Conservation (phyloP, 139 green algal species). For the Ettlia oleoabundans region DNA sequence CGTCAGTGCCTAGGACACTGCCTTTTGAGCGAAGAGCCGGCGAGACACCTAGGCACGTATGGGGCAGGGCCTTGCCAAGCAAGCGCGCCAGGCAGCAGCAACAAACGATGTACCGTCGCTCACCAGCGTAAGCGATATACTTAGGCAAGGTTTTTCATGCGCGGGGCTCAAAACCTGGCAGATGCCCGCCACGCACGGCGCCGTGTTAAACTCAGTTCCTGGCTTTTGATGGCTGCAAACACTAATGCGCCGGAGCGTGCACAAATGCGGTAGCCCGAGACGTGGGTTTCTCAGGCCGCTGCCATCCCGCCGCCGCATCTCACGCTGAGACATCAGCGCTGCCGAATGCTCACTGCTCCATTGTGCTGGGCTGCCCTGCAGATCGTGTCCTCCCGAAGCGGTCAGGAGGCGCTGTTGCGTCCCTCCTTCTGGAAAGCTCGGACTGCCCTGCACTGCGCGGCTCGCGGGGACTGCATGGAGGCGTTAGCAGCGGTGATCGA, state of each 20-base stretch:
- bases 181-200: too few relatives aligned
- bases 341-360: background rate
- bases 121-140: background rate
- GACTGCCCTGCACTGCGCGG: background rate
- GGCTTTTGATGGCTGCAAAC: too few relatives aligned
- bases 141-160: too few relatives aligned
- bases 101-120: background rate
- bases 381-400: background rate
- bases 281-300: too few relatives aligned
- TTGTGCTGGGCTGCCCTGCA: background rate
- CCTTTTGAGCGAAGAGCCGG: background rate
- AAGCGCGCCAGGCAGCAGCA: background rate
- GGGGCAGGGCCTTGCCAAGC: background rate
- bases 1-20: too few relatives aligned
- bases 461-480: background rate
- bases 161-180: too few relatives aligned
- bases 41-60: background rate
- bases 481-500: slow-evolving; percentile 10
- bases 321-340: too few relatives aligned
- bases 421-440: slow-evolving; percentile 5
- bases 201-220: too few relatives aligned
- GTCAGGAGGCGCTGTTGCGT: background rate
- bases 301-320: too few relatives aligned
- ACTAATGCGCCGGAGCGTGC: too few relatives aligned
- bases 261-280: too few relatives aligned